A percentile compares a stretch with the other conserved stretches of the same genome.
phyloP scores from a whole-genome alignment of 192 early-diverging fungal species.

The Coemansia sp. region DNA sequence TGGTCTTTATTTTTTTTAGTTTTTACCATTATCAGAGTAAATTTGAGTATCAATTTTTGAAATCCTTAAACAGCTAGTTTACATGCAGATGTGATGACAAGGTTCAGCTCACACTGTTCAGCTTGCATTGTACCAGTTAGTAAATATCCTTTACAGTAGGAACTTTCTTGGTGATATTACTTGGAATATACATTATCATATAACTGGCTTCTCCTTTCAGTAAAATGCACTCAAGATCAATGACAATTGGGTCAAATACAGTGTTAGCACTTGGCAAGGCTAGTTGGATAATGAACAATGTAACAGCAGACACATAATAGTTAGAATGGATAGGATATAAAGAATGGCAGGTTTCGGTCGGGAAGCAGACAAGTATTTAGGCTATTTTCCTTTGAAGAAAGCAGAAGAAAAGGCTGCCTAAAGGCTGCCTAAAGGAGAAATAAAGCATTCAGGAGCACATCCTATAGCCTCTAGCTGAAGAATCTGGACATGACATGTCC shows the following conservation, averaged over 20 bases:
- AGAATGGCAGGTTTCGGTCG: neutral
- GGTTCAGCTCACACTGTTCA: too few relatives aligned
- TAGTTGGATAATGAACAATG: too few relatives aligned
- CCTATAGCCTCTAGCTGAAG: too few relatives aligned
- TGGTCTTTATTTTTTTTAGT: neutral
- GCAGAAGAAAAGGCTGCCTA: neutral
- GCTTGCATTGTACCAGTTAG: too few relatives aligned
- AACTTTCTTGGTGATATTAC: neutral
- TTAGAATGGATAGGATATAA: neutral
- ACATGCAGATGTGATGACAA: too few relatives aligned
- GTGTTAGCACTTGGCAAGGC: too few relatives aligned
- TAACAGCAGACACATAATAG: too few relatives aligned
- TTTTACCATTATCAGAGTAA: neutral
- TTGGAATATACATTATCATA: neutral
- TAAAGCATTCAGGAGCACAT: too few relatives aligned
- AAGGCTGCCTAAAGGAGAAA: neutral
- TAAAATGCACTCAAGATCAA: neutral
- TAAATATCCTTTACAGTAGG: neutral
- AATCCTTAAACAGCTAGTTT: too few relatives aligned
- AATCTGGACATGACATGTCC: too few relatives aligned
- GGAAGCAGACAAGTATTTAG: neutral
- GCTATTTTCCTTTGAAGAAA: neutral
- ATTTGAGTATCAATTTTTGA: neutral
- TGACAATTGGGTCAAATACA: neutral
- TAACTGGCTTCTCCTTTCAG: neutral